Evolutionary conservation across 2,329 filamentous ascomycete genomes (phyloP).

Genomic region (Colletotrichum sp.): DNA sequence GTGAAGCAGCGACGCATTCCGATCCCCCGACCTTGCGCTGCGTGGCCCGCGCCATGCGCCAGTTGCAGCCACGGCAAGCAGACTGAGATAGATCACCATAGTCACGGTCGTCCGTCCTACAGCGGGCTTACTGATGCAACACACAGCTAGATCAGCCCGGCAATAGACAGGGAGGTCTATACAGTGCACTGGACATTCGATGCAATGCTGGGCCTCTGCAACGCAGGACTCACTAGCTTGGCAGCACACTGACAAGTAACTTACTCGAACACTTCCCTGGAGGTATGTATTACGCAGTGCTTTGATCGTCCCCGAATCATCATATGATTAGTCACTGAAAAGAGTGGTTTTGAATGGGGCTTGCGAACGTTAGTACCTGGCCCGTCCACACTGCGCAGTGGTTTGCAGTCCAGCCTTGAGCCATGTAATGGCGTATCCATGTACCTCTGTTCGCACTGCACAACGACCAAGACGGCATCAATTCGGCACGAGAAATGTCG

Average conservation of each 20-base stretch:
- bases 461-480: background rate
- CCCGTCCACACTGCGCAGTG: background rate
- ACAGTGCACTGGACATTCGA: background rate
- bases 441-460: background rate
- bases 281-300: background rate
- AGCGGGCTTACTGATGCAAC: background rate
- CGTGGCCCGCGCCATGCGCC: background rate
- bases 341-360: background rate
- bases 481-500: background rate
- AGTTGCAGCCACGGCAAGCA: background rate
- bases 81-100: background rate
- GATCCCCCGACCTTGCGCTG: background rate
- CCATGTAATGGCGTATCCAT: background rate
- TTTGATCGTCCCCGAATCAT: background rate
- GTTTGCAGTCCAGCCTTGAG: background rate
- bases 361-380: background rate
- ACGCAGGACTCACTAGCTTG: background rate
- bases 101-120: background rate
- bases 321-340: background rate
- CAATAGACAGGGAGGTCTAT: background rate
- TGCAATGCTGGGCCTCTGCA: background rate
- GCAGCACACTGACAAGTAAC: background rate
- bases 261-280: background rate
- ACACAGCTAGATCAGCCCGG: background rate
- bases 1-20: background rate